Percentiles rank a stretch among this genome's conserved stretches.
These are phyloP conservation scores for Citrus trifoliata DNA, from an alignment of 345 rosid species.

Conservation along the genomic window DNA sequence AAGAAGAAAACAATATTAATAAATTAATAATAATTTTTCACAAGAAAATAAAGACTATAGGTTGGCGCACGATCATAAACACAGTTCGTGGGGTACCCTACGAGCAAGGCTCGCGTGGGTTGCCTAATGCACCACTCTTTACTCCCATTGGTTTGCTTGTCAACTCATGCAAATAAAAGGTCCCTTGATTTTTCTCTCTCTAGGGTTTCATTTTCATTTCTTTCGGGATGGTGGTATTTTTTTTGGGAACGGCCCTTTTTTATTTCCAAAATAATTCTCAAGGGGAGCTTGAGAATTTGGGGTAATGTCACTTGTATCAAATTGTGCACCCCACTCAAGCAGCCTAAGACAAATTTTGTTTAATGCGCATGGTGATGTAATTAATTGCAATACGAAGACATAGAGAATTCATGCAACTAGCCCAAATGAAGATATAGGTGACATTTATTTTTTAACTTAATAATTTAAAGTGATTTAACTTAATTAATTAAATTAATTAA, in stretches of 20 bases:
- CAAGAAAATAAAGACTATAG: background rate
- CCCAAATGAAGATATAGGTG: too few species aligned
- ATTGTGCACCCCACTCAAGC: slow-evolving; percentile 37
- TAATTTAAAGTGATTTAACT: too few species aligned
- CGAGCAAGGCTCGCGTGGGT: slow-evolving; percentile 22
- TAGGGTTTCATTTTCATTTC: background rate
- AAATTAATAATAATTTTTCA: background rate
- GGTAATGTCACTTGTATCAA: slow-evolving; percentile 20
- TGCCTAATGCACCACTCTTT: slow-evolving; percentile 19
- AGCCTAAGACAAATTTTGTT: slow-evolving; percentile 30
- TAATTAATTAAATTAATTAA: too few species aligned
- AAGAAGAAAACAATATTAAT: background rate
- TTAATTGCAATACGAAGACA: too few species aligned
- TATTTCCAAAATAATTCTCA: background rate
- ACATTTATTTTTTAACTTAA: too few species aligned
- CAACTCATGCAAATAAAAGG: slow-evolving; percentile 20
- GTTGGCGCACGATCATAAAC: slow-evolving; percentile 17
- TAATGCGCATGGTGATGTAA: slow-evolving; percentile 3
- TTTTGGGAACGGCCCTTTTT: background rate
- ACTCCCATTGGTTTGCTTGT: slow-evolving; percentile 29
- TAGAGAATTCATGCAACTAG: too few species aligned
- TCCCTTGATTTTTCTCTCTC: background rate
- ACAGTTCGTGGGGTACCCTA: slow-evolving; percentile 17
- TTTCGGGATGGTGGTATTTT: background rate
- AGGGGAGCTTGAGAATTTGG: slow-evolving; percentile 14